These are phyloP conservation scores for Botrytis squamosa DNA, from an alignment of 2,329 filamentous ascomycete genomes.

Conservation along the genomic window DNA sequence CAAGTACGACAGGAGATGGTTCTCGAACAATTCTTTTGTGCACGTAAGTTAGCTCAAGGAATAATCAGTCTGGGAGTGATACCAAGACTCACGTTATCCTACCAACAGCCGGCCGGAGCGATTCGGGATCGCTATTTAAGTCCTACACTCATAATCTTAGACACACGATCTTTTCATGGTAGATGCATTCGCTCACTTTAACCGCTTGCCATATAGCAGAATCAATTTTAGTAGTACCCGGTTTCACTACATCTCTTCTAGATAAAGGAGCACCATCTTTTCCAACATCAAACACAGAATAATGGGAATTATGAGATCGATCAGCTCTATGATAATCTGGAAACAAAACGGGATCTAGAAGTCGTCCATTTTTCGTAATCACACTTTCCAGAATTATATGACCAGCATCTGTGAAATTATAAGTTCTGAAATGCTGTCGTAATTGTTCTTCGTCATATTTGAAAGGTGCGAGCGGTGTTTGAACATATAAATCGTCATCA, in stretches of 20 bases:
- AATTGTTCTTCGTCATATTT: conserved; percentile 46
- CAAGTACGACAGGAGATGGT: conserved; percentile 59
- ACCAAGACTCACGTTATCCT: conserved; percentile 28
- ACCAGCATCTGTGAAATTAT: conserved; percentile 45
- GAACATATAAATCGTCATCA: conserved; percentile 43
- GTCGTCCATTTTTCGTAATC: conserved; percentile 25
- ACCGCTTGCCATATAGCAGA: conserved; percentile 33
- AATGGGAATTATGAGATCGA: conserved; percentile 32
- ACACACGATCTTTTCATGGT: background rate
- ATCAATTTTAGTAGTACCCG: conserved; percentile 31
- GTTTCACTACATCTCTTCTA: conserved; percentile 27
- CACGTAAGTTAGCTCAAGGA: background rate
- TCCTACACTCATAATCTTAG: conserved; percentile 26
- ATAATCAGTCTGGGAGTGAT: background rate
- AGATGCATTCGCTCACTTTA: conserved; percentile 24
- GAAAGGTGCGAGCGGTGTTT: conserved; percentile 42
- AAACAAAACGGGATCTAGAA: conserved; percentile 29
- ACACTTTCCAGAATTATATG: conserved; percentile 43
- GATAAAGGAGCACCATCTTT: conserved; percentile 33
- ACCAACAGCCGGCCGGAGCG: conserved; percentile 29
- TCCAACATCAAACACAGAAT: conserved; percentile 35
- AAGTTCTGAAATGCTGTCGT: conserved; percentile 45
- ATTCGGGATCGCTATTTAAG: conserved; percentile 28
- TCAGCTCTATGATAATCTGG: conserved; percentile 29
- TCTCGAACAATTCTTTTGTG: conserved; percentile 52